phyloP scores from a whole-genome alignment of 768 basidiomycete species.

The Arthromyces matolae region DNA sequence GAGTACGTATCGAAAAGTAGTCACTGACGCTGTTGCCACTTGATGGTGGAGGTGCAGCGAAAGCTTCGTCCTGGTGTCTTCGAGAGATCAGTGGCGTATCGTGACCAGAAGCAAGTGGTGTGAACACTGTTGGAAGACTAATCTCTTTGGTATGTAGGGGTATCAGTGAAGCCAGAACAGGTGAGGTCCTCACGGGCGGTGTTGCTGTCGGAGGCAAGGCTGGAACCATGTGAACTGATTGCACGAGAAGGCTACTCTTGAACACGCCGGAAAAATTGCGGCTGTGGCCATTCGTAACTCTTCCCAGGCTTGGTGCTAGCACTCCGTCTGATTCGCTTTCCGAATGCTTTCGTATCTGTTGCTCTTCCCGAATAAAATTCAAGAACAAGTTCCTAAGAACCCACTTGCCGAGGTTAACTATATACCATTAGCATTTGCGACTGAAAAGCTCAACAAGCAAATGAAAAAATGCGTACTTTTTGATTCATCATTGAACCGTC shows the following conservation, averaged over 20 bases:
- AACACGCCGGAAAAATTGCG: conserved; percentile 17
- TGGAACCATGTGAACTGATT: conserved; percentile 62
- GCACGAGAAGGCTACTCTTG: conserved; percentile 47
- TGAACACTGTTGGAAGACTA: conserved; percentile 30
- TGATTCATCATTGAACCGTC: conserved; percentile 69
- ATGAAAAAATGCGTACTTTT: conserved; percentile 53
- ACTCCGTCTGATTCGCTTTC: conserved; percentile 25
- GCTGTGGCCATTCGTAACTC: not conserved
- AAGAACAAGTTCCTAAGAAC: conserved; percentile 81
- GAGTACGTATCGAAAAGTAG: conserved; percentile 47
- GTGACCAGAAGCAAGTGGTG: conserved; percentile 23
- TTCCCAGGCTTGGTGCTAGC: conserved; percentile 19
- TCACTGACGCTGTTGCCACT: conserved; percentile 35
- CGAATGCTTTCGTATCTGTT: conserved; percentile 35
- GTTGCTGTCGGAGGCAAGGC: conserved; percentile 52
- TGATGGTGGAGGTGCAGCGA: conserved; percentile 15
- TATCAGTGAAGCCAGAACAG: conserved; percentile 60
- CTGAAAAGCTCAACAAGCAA: conserved; percentile 1
- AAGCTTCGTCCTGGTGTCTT: conserved; percentile 25
- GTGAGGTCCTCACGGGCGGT: conserved; percentile 43
- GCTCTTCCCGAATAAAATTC: conserved; percentile 71
- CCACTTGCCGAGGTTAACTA: conserved; percentile 94
- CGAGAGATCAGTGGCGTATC: conserved; percentile 36
- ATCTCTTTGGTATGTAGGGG: conserved; percentile 34
- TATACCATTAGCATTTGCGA: not conserved